Conservation (phyloP, 805 yeast genomes). For the Kluyveromyces siamensis region DNA sequence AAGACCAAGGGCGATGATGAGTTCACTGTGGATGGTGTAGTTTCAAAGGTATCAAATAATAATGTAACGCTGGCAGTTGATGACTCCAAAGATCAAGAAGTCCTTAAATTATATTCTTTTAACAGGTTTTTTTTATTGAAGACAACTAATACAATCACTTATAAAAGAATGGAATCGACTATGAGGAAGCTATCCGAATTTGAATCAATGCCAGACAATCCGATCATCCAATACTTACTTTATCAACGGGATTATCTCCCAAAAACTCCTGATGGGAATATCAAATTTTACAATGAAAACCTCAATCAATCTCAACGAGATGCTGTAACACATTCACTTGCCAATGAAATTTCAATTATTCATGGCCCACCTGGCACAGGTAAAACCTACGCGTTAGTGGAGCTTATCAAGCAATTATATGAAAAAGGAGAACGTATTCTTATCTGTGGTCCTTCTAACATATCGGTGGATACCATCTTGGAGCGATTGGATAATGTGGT, state of each 20-base stretch:
- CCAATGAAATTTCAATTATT: slow-evolving; percentile 49
- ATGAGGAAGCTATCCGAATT: slow-evolving; percentile 56
- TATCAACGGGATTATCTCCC: slow-evolving; percentile 27
- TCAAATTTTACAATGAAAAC: slow-evolving; percentile 12
- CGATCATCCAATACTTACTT: slow-evolving; percentile 37
- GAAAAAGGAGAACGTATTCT: slow-evolving; percentile 49
- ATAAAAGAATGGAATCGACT: slow-evolving; percentile 70
- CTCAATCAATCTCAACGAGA: slow-evolving; percentile 58
- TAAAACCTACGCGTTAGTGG: slow-evolving; percentile 75
- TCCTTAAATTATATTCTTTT: slow-evolving; percentile 33
- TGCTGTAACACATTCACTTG: slow-evolving; percentile 62
- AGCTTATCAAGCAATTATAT: slow-evolving; percentile 65
- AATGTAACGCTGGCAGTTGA: slow-evolving; percentile 52
- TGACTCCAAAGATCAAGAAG: slow-evolving; percentile 44
- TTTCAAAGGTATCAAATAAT: slow-evolving; percentile 42
- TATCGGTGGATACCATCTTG: slow-evolving; percentile 82
- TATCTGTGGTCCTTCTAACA: slow-evolving; percentile 92
- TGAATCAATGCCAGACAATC: slow-evolving; percentile 26
- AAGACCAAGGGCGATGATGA: slow-evolving; percentile 20
- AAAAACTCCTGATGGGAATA: slow-evolving; percentile 4
- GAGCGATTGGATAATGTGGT: slow-evolving; percentile 53
- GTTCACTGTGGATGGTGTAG: slow-evolving; percentile 50
- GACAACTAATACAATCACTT: slow-evolving; percentile 56
- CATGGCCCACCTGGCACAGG: slow-evolving; percentile 83
- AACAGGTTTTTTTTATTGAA: slow-evolving; percentile 31